Base-by-base conservation (phyloP, 2,329 filamentous ascomycete genomes). In the Ramularia endophylla region DNA sequence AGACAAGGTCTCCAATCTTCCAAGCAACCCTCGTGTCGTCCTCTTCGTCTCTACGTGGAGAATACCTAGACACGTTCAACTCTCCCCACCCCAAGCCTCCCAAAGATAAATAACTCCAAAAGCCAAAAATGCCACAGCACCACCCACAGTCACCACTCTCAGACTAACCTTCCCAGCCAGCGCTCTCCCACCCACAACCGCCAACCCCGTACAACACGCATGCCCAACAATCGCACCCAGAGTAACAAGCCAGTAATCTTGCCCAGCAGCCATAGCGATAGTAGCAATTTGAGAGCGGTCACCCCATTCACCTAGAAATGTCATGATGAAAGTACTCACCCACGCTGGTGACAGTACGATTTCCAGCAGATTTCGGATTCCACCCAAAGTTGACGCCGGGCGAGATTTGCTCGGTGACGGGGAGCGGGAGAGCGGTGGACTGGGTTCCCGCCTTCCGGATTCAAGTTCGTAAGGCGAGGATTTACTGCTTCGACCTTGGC, bases 241-340 rank as follows among this genome's bases (percentile, higher is more conserved):
- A 3, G 88, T 95, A 27, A 98, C 92, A 85, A 88, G 95, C 90
- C 90, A 97, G 65, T 97, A 98, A 63, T 98, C 92, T 65, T 94
- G 87, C 15, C 92, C 92, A 25, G 92, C 90, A 36, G 92, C 92
- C 92, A 98, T 98, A 40, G 92, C 92, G 60, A 98, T 94, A 0
- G 92, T 98, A 16, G 92, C 92, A 58, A 98, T 97, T 69, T 98
- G 92, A 62, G 87, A 94, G 53, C 92, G 81, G 60, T 98, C 92
- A 43, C 92, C 92, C 92, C 92, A 98, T 65, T 98, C 92, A 29
- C 92, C 92, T 20, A 98, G 70, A 68, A 98, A 98, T 2, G 92
- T 98, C 92, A 98, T 98, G 55, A 94, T 79, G 61, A 98, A 98
- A 0, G 92, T 98, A 67, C 97, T 90, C 11, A 98, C 92, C 92